Conservation (phyloP, 352 stramenopile genomes). For the Pseudoperonospora humuli region DNA sequence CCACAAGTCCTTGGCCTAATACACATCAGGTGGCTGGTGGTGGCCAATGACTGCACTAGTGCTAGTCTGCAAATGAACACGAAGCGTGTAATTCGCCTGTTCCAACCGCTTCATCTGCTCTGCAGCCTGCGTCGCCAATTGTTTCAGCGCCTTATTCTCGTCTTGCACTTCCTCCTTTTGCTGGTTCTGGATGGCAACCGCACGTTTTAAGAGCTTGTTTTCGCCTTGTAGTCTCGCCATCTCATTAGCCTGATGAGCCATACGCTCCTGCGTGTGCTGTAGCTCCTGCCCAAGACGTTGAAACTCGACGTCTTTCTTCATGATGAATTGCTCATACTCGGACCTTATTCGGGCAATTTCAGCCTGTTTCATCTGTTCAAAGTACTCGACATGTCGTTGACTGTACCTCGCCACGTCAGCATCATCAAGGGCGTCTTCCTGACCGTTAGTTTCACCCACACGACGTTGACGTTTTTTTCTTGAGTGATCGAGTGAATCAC, state of each 20-base stretch:
- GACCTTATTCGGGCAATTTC: constrained; percentile 70
- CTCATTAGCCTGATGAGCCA: constrained; percentile 41
- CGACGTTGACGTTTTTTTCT: constrained; percentile 57
- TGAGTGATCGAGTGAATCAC: constrained; percentile 44
- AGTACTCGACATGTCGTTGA: constrained; percentile 82
- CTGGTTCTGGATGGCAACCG: constrained; percentile 82
- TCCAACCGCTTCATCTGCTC: constrained; percentile 84
- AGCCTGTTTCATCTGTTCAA: constrained; percentile 79
- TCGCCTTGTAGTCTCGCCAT: constrained; percentile 59
- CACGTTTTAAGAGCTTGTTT: constrained; percentile 80
- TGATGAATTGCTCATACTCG: constrained; percentile 79
- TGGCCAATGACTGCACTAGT: constrained; percentile 30
- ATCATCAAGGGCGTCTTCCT: constrained; percentile 19
- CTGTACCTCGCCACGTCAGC: constrained; percentile 76
- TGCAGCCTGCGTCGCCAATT: constrained; percentile 62
- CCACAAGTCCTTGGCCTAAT: constrained; percentile 34
- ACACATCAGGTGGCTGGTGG: constrained; percentile 57
- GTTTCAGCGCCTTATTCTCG: constrained; percentile 70
- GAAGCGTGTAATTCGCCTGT: constrained; percentile 82
- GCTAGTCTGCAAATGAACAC: constrained; percentile 80
- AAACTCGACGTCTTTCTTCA: constrained; percentile 75
- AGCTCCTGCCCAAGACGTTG: constrained; percentile 55
- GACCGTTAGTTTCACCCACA: constrained; percentile 6
- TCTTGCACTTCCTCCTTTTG: constrained; percentile 77
- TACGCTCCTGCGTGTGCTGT: constrained; percentile 32